Conservation (phyloP, 2,329 filamentous ascomycete genomes). For the Delphinella strobiligena region DNA sequence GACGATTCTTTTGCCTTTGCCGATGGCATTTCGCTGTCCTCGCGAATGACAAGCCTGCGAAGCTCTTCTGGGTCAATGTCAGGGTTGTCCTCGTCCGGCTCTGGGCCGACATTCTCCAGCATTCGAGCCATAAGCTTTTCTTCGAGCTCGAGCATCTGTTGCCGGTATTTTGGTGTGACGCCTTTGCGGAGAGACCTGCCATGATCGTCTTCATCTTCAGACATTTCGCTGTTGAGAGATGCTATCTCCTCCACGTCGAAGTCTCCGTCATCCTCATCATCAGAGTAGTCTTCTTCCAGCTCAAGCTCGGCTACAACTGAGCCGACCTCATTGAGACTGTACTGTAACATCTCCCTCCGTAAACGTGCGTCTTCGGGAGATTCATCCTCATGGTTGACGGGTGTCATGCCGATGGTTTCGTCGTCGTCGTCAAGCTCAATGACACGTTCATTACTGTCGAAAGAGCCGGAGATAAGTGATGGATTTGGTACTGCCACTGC, state of each 20-base stretch:
- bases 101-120: constrained; percentile 46
- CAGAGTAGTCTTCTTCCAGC: constrained; percentile 52
- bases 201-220: constrained; percentile 61
- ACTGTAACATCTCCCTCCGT: constrained; percentile 80
- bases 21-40: constrained; percentile 20
- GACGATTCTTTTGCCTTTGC: constrained; percentile 5
- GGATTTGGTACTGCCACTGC: constrained; percentile 1
- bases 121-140: constrained; percentile 53
- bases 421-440: constrained; percentile 33
- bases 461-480: constrained; percentile 7
- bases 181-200: constrained; percentile 59
- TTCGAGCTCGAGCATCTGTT: constrained; percentile 78
- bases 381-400: constrained; percentile 62
- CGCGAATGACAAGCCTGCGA: constrained; percentile 38
- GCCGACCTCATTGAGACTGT: constrained; percentile 77
- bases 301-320: constrained; percentile 87
- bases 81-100: constrained; percentile 22
- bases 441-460: constrained; percentile 22
- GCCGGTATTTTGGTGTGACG: constrained; percentile 62
- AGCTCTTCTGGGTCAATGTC: constrained; percentile 37
- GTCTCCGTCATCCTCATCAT: constrained; percentile 40
- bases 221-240: constrained; percentile 30
- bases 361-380: constrained; percentile 67
- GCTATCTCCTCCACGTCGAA: constrained; percentile 33
- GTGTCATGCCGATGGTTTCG: constrained; percentile 26